A percentile compares a stretch with the other conserved stretches of the same genome.
Evolutionary conservation across 257 asterid genomes (phyloP).

Genomic region (Ligustrum vulgare): DNA sequence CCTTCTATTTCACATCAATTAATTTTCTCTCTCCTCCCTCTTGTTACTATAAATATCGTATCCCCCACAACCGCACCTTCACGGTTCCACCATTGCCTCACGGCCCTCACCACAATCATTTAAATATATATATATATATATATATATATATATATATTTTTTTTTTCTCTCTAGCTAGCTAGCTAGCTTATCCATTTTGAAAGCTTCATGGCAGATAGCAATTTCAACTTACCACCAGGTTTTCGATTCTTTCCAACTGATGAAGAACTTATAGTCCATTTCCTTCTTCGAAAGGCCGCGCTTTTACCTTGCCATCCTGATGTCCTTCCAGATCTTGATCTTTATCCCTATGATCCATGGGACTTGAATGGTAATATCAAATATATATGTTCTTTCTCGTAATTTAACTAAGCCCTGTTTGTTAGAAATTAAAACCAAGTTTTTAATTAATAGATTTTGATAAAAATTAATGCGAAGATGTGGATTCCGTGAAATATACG

Average conservation of each 20-base stretch:
- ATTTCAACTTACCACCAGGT: constrained; percentile 82
- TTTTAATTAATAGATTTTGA: too few relatives aligned
- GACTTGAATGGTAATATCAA: constrained; percentile 62
- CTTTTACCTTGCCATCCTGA: constrained; percentile 91
- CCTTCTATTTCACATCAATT: too few relatives aligned
- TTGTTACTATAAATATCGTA: too few relatives aligned
- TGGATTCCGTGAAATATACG: too few relatives aligned
- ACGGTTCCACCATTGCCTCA: too few relatives aligned
- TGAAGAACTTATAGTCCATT: constrained; percentile 90
- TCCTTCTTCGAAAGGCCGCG: constrained; percentile 84
- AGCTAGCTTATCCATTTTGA: constrained; percentile 1
- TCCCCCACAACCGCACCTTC: too few relatives aligned
- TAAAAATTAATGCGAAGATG: too few relatives aligned
- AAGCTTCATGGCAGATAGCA: constrained; percentile 53
- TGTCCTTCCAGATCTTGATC: constrained; percentile 93
- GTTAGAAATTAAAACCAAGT: too few relatives aligned
- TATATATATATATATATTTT: too few relatives aligned
- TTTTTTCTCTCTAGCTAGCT: not conserved
- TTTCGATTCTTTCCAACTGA: constrained; percentile 87
- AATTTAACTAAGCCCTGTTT: not conserved
- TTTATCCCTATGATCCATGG: constrained; percentile 93
- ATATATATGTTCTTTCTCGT: not conserved
- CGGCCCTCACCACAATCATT: too few relatives aligned
- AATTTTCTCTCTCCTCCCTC: too few relatives aligned
- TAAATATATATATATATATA: too few relatives aligned